A percentile compares a stretch with the other conserved stretches of the same genome.
Evolutionary conservation across 176 grass and related monocot species (phyloP).

Genomic region (Thinopyrum elongatum): DNA sequence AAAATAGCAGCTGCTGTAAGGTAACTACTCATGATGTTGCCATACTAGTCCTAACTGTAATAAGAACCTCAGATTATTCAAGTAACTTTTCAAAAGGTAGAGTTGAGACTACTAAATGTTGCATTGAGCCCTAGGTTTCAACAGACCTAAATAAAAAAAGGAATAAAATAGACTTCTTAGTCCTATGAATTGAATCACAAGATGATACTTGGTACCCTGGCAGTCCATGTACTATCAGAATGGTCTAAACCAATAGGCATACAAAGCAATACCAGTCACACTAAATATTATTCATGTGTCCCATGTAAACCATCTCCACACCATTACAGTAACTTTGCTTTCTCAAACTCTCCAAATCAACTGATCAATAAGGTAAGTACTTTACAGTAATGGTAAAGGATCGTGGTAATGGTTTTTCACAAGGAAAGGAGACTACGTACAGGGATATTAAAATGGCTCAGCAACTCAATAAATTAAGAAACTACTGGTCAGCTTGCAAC

Average conservation of each 20-base stretch:
- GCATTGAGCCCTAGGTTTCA: neutral
- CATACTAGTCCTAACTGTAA: neutral
- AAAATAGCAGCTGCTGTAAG: neutral
- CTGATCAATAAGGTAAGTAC: neutral
- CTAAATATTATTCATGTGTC: neutral
- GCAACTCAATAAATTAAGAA: neutral
- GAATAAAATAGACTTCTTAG: neutral
- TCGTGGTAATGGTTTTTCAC: neutral
- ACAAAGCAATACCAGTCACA: neutral
- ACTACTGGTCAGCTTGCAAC: neutral
- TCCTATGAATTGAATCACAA: neutral
- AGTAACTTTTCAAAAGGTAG: neutral
- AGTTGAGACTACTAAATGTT: neutral
- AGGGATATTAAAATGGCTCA: neutral
- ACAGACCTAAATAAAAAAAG: neutral
- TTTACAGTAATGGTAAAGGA: neutral
- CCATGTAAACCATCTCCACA: neutral
- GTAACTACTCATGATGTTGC: neutral
- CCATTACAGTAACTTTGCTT: neutral
- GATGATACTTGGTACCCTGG: neutral
- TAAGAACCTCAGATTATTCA: neutral
- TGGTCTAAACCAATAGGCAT: neutral
- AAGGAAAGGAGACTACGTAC: neutral
- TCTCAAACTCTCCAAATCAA: neutral
- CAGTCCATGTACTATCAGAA: neutral